phyloP scores from a whole-genome alignment of 2,329 filamentous ascomycete species.

The Talaromyces sp. region DNA sequence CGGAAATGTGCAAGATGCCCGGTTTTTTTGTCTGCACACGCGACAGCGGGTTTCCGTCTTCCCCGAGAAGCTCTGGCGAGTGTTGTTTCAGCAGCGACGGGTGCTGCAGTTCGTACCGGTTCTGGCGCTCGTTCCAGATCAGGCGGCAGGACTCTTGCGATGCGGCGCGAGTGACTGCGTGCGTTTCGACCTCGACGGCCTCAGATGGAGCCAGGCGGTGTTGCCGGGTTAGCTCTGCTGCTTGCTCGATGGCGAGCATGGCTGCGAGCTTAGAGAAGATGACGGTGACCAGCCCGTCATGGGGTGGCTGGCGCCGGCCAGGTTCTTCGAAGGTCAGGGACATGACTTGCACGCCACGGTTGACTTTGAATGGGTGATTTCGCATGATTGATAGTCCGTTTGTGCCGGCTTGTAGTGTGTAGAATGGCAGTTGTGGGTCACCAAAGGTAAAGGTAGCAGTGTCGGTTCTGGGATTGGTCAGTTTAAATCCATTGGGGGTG shows the following conservation, averaged over 20 bases:
- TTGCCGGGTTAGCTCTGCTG: slow-evolving; percentile 32
- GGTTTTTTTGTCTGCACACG: slow-evolving; percentile 24
- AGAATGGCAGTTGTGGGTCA: slow-evolving; percentile 37
- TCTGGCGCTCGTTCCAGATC: slow-evolving; percentile 36
- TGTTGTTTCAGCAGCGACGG: slow-evolving; percentile 32
- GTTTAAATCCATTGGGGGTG: slow-evolving; percentile 5
- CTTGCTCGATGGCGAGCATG: slow-evolving; percentile 45
- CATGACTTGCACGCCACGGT: slow-evolving; percentile 39
- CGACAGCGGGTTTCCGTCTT: slow-evolving; percentile 28
- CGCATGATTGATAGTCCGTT: slow-evolving; percentile 39
- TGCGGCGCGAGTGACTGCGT: slow-evolving; percentile 40
- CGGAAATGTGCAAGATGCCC: slow-evolving; percentile 37
- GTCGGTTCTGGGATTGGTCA: slow-evolving; percentile 25
- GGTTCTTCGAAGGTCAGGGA: slow-evolving; percentile 36
- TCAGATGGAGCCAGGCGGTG: slow-evolving; percentile 36
- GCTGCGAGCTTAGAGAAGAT: slow-evolving; percentile 46
- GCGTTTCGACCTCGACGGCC: slow-evolving; percentile 36
- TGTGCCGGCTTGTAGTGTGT: slow-evolving; percentile 39
- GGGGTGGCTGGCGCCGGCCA: slow-evolving; percentile 30
- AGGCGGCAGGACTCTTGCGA: slow-evolving; percentile 43
- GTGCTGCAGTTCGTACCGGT: slow-evolving; percentile 43
- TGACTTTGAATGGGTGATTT: slow-evolving; percentile 34
- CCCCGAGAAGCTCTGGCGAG: slow-evolving; percentile 26
- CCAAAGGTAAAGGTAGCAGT: slow-evolving; percentile 40
- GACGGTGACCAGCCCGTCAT: slow-evolving; percentile 39